These are phyloP conservation scores for Trichophyton rubrum DNA, from an alignment of 2,329 filamentous ascomycete species.

Conservation along the genomic window DNA sequence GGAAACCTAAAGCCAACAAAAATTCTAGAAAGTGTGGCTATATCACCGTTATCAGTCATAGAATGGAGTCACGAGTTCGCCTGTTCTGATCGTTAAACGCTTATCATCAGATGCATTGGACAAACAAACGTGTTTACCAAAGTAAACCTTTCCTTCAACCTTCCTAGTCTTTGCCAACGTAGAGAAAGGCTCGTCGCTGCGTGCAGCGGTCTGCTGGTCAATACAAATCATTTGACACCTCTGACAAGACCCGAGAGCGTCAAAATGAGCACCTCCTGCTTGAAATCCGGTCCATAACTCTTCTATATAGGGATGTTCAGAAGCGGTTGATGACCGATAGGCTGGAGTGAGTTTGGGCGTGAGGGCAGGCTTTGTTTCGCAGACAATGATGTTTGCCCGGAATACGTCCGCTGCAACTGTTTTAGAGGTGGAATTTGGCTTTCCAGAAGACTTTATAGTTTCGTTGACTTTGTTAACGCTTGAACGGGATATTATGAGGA, in stretches of 20 bases:
- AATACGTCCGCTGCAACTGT: constrained; percentile 63
- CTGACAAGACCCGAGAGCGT: constrained; percentile 70
- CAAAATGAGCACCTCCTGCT: constrained; percentile 43
- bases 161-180: constrained; percentile 79
- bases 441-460: constrained; percentile 46
- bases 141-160: constrained; percentile 72
- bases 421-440: constrained; percentile 22
- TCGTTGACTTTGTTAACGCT: constrained; percentile 70
- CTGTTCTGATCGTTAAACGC: constrained; percentile 25
- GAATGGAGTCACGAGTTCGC: constrained; percentile 27
- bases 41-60: constrained; percentile 12
- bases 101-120: constrained; percentile 16
- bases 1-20: not conserved
- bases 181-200: constrained; percentile 72
- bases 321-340: constrained; percentile 24
- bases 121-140: constrained; percentile 61
- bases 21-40: not conserved
- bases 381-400: constrained; percentile 74
- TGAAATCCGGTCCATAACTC: constrained; percentile 60
- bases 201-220: constrained; percentile 67
- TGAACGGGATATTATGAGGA: constrained; percentile 67
- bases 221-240: constrained; percentile 95
- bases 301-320: constrained; percentile 57
- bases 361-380: constrained; percentile 34
- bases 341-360: constrained; percentile 9